A percentile compares a stretch with the other conserved stretches of the same genome.
Evolutionary conservation across 371 early-diverging fungal species (phyloP).

Genomic region (Mucor irregularis): DNA sequence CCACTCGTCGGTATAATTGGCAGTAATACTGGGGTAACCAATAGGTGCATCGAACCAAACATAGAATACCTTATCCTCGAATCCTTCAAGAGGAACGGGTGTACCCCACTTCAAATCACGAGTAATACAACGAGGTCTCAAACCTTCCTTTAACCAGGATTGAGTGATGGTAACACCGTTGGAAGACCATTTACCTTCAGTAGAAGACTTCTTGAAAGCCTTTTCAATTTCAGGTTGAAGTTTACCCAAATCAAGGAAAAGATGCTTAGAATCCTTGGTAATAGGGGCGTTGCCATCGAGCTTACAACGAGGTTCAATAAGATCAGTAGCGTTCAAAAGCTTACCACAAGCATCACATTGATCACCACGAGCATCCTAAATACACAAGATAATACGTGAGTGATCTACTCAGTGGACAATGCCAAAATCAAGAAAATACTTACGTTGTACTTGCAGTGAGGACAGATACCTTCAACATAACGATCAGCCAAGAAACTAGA

Average conservation of each 20-base stretch:
- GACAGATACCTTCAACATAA: slow-evolving; percentile 98
- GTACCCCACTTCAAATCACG: slow-evolving; percentile 99
- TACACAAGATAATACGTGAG: too few species aligned
- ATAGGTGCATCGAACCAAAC: slow-evolving; percentile 99
- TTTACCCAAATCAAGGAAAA: slow-evolving; percentile 90
- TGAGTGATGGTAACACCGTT: slow-evolving; percentile 94
- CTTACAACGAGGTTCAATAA: slow-evolving; percentile 96
- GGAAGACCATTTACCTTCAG: slow-evolving; percentile 83
- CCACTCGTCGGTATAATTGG: slow-evolving; percentile 93
- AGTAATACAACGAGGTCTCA: slow-evolving; percentile 97
- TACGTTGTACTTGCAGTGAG: slow-evolving; percentile 75
- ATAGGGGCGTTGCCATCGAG: slow-evolving; percentile 85
- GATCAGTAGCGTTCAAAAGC: slow-evolving; percentile 91
- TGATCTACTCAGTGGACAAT: too few species aligned
- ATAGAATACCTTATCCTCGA: slow-evolving; percentile 98
- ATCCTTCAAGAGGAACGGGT: slow-evolving; percentile 92
- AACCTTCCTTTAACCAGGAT: slow-evolving; percentile 97
- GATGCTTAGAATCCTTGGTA: slow-evolving; percentile 85
- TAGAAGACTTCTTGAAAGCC: slow-evolving; percentile 71
- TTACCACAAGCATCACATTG: slow-evolving; percentile 99
- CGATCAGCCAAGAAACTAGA: slow-evolving; percentile 98
- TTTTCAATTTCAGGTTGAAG: slow-evolving; percentile 77
- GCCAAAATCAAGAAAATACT: too few species aligned
- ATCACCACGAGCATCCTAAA: slow-evolving; percentile 95
- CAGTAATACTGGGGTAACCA: slow-evolving; percentile 97